phyloP scores from a whole-genome alignment of 352 stramenopile species.

The Thraustochytrium sp. region DNA sequence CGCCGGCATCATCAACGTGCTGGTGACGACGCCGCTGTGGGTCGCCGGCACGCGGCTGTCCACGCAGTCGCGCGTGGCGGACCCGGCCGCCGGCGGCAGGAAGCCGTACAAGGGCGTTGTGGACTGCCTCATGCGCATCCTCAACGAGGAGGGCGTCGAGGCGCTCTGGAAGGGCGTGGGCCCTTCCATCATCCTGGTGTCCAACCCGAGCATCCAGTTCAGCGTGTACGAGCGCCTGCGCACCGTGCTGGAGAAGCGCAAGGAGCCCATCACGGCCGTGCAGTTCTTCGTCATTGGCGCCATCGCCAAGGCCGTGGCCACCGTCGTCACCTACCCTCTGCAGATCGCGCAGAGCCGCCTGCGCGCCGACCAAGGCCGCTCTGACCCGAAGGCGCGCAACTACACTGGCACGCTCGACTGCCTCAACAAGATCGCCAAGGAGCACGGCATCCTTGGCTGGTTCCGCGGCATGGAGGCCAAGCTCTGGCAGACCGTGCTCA shows the following conservation, averaged over 20 bases:
- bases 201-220: conserved; percentile 91
- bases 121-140: conserved; percentile 47
- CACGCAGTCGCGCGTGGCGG: conserved; percentile 60
- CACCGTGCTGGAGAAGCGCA: conserved; percentile 23
- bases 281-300: conserved; percentile 84
- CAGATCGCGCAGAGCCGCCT: conserved; percentile 85
- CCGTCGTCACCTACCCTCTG: conserved; percentile 84
- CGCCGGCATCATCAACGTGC: conserved; percentile 78
- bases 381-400: conserved; percentile 7
- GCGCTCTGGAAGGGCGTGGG: conserved; percentile 83
- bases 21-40: conserved; percentile 81
- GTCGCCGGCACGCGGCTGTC: conserved; percentile 86
- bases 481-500: conserved; percentile 85
- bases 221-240: conserved; percentile 83
- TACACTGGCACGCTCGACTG: conserved; percentile 59
- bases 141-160: conserved; percentile 64
- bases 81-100: conserved; percentile 55
- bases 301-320: conserved; percentile 82
- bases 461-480: conserved; percentile 86
- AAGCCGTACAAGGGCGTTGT: conserved; percentile 49
- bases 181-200: conserved; percentile 82
- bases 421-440: conserved; percentile 54
- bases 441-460: conserved; percentile 66
- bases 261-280: conserved; percentile 57
- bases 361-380: conserved; percentile 59